A percentile compares a stretch with the other conserved stretches of the same genome.
Evolutionary conservation across 352 stramenopile genomes (phyloP).

Genomic region (Albugo candida): DNA sequence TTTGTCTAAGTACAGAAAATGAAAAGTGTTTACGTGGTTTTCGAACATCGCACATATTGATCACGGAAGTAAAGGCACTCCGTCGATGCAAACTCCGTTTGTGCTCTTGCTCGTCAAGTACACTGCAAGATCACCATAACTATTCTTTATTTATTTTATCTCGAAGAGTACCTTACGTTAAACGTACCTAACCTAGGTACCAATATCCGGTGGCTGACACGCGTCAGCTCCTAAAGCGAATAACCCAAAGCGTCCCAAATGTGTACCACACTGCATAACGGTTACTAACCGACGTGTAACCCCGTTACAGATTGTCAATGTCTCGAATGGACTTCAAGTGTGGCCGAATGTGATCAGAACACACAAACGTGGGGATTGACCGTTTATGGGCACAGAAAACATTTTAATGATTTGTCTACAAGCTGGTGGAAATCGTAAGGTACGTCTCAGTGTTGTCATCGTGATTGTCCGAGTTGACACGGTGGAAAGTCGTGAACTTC

Average conservation of each 20-base stretch:
- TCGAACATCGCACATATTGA: not conserved
- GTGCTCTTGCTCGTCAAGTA: conserved; percentile 50
- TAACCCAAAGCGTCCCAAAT: no score
- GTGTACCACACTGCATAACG: no score
- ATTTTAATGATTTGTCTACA: conserved; percentile 99
- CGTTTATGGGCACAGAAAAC: conserved; percentile 99
- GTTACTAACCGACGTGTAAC: no score
- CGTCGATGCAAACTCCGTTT: conserved; percentile 55
- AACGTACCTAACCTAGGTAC: no score
- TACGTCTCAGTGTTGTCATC: not conserved
- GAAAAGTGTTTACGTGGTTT: not conserved
- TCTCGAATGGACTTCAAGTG: conserved; percentile 92
- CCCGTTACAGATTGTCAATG: conserved; percentile 92
- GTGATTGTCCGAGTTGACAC: no score
- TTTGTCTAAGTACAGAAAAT: conserved; percentile 13
- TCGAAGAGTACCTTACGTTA: no score
- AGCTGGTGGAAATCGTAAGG: conserved; percentile 92
- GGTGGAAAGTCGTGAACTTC: no score
- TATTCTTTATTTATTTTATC: no score
- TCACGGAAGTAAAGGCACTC: conserved; percentile 7
- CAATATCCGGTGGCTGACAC: no score
- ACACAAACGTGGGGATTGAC: conserved; percentile 95
- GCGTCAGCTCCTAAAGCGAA: no score
- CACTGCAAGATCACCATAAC: conserved; percentile 19
- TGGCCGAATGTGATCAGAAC: conserved; percentile 90